Evolutionary conservation across 106 monocot species (phyloP), one percentile per base, ranked within the genome.

Genomic region (Dendrobium nobile): DNA sequence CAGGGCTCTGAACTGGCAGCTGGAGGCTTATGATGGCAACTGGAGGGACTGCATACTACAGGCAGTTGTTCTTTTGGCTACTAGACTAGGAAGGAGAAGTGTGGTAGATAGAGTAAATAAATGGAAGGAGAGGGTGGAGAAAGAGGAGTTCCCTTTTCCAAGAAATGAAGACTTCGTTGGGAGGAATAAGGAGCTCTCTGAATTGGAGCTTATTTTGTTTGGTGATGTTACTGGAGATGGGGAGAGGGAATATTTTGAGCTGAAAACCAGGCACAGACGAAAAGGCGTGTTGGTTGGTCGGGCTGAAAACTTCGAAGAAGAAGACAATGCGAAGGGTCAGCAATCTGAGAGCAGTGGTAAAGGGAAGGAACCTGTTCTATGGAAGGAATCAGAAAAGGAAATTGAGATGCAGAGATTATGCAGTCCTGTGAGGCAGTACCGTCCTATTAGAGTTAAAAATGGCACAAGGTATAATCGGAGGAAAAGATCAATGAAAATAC

Each of bases 171-270:
- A 90, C 48, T 96, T 96, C 67, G 85, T 96, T 31, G 96, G 96
- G 2, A 74, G 96, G 78, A 90, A 87, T 33, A 92, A 93, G 54
- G 96, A 96, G 61, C 84, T 96, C 17, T 93, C 92, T 4, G 93
- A 96, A 56, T 81, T 96, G 64, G 96, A 96, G 79, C 91, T 93
- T 55, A 90, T 96, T 67, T 80, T 96, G 77, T 96, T 93, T 82
- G 96, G 93, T 5, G 92, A 96, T 81, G 88, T 96, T 43, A 86
- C 80, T 75, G 93, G 96, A 68, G 96, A 96, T 79, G 90, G 84
- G 7, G 92, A 96, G 67, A 90, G 81, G 79, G 93, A 96, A 33
- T 96, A 90, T 73, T 87, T 93, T 72, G 92, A 96, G 73, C 82
- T 96, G 80, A 96, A 93, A 82, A 88, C 93, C 13, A 85, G 79